Evolutionary conservation across 768 basidiomycete species (phyloP).

Genomic region (Melanogaster broomeanus): DNA sequence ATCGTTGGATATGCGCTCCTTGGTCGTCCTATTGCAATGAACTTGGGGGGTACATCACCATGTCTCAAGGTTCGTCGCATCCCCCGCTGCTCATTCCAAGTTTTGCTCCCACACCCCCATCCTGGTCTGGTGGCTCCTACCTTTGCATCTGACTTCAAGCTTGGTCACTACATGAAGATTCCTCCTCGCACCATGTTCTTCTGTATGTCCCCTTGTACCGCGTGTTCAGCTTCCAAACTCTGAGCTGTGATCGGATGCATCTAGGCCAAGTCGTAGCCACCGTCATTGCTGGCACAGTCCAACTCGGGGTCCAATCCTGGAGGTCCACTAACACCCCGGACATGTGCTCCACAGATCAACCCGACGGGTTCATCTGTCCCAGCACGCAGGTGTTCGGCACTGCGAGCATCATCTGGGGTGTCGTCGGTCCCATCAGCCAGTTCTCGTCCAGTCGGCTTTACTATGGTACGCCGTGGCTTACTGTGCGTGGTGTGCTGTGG

Average conservation of each 20-base stretch:
- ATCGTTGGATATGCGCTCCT: conserved; percentile 57
- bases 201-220: conserved; percentile 30
- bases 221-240: no score
- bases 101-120: no score
- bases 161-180: no score
- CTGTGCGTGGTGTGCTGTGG: neutral
- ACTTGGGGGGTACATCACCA: conserved; percentile 69
- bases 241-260: neutral
- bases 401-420: conserved; percentile 80
- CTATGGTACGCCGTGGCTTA: conserved; percentile 38
- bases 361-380: conserved; percentile 69
- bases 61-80: conserved; percentile 40
- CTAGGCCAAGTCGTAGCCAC: conserved; percentile 61
- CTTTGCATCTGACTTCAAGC: conserved; percentile 70
- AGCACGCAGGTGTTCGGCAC: no score
- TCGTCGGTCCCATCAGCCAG: conserved; percentile 73
- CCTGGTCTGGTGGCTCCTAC: conserved; percentile 57
- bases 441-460: conserved; percentile 69
- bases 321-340: conserved; percentile 45
- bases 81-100: neutral
- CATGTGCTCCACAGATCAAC: conserved; percentile 31
- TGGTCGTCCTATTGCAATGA: conserved; percentile 74
- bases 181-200: conserved; percentile 73
- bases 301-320: conserved; percentile 69
- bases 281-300: conserved; percentile 62